Base-by-base conservation (phyloP, 257 asterid species). In the Knoxia roxburghii region DNA sequence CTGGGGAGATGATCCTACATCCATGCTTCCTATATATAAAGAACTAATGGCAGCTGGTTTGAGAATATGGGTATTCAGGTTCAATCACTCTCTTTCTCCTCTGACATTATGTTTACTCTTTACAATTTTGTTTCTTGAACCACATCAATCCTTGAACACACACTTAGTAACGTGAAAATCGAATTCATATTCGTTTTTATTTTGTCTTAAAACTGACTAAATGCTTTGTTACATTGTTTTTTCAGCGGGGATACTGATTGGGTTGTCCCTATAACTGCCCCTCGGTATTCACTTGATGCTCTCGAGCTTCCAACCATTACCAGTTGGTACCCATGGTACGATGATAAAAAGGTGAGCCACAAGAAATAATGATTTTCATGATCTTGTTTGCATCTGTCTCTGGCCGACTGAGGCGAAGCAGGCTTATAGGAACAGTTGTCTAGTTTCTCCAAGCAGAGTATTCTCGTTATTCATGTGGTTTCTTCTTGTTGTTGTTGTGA, bases 1-100 rank as follows among this genome's bases (percentile, higher is more conserved):
- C 74, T 94, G 99, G 99, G 81, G 79, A 2, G 98, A 94, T 81
- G 79, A 98, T 70, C 99, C 99, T 63, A 65, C 77, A 14, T 88
- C 99, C 71, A 78, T 91, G 93, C 98, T 94, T 77, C 99, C 99
- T 0, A 86, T 91, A 67, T 94, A 94, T 80, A 81, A 86, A 70
- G 96, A 90, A 79, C 77, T 94, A 26, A 88, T 89, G 50, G 83
- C 86, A n/a, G 93, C 91, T 50, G 96, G 98, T 64, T 56, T 88
- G 69, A 77, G 91, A 82, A 87, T 90, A 67, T 94, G 99, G 99
- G 99, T 94, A 54, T 90, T 80, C 74, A 94, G 99, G 99, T 94
- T 75, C 18, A 43, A 32, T 39, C 12, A 17, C 46, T 64, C 60
- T 46, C n/a, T n/a, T n/a, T 29, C 24, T 62, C 43, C 59, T 33